A percentile compares a stretch with the other conserved stretches of the same genome.
Evolutionary conservation across 192 early-diverging fungal species (phyloP).

Genomic region (Coemansia reversa): DNA sequence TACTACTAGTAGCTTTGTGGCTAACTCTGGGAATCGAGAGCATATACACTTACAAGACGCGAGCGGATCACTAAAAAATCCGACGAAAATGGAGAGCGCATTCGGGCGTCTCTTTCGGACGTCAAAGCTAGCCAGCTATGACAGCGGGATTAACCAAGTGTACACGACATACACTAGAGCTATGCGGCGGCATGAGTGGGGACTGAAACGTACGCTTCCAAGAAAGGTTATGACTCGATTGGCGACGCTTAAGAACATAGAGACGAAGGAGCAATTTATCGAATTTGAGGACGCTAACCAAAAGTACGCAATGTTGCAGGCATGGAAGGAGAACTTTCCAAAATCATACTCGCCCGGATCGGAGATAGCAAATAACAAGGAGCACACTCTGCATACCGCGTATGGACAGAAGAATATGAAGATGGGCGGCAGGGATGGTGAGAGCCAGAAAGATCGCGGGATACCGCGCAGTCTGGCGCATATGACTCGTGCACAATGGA

Average conservation of each 20-base stretch:
- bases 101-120: constrained; percentile 66
- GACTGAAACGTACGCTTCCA: constrained; percentile 72
- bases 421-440: neutral
- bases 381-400: neutral
- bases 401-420: neutral
- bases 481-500: constrained; percentile 63
- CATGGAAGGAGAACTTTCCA: constrained; percentile 77
- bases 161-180: constrained; percentile 64
- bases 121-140: constrained; percentile 68
- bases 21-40: neutral
- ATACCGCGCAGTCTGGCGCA: constrained; percentile 55
- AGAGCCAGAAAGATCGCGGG: neutral
- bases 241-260: constrained; percentile 59
- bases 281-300: constrained; percentile 64
- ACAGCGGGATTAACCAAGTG: constrained; percentile 67
- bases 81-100: constrained; percentile 58
- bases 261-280: constrained; percentile 71
- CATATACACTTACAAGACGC: neutral
- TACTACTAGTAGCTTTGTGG: neutral
- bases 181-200: constrained; percentile 63
- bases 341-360: constrained; percentile 55
- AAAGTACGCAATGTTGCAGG: constrained; percentile 57
- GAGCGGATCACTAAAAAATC: neutral
- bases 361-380: neutral
- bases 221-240: constrained; percentile 60